phyloP scores from a whole-genome alignment of 371 early-diverging fungal species.

The Umbelopsis sp. region DNA sequence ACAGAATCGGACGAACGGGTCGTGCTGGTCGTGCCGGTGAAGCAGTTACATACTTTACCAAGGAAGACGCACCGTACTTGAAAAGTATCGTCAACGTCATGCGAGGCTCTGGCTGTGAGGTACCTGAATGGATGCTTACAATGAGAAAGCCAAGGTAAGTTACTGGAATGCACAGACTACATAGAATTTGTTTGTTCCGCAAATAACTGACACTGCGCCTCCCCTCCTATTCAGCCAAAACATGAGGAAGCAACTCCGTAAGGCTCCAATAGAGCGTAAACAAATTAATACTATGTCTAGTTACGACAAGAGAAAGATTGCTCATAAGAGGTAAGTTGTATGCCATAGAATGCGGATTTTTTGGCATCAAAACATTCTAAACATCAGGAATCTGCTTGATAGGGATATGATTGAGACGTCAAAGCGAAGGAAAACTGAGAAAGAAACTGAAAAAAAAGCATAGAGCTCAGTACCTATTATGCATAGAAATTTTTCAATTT shows the following conservation, averaged over 20 bases:
- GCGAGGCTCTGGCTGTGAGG: conserved; percentile 93
- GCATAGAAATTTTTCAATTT: too few relatives aligned
- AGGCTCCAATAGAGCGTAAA: conserved; percentile 33
- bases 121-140: conserved; percentile 96
- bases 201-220: background rate
- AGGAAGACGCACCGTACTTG: conserved; percentile 89
- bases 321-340: conserved; percentile 34
- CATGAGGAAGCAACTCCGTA: conserved; percentile 30
- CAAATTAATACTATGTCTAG: conserved; percentile 38
- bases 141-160: conserved; percentile 75
- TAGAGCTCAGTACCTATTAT: too few relatives aligned
- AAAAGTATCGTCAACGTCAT: conserved; percentile 95
- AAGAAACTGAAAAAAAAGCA: conserved; percentile 26
- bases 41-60: conserved; percentile 90
- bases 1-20: conserved; percentile 93
- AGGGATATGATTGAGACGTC: conserved; percentile 48
- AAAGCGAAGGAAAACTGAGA: conserved; percentile 37
- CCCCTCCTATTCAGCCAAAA: conserved; percentile 24
- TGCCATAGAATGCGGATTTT: background rate
- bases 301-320: conserved; percentile 32
- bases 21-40: conserved; percentile 85
- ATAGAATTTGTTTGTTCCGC: background rate
- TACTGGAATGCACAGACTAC: background rate
- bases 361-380: background rate
- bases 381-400: background rate